Base-by-base conservation (phyloP, 2,329 filamentous ascomycete species). In the Zalaria obscura region DNA sequence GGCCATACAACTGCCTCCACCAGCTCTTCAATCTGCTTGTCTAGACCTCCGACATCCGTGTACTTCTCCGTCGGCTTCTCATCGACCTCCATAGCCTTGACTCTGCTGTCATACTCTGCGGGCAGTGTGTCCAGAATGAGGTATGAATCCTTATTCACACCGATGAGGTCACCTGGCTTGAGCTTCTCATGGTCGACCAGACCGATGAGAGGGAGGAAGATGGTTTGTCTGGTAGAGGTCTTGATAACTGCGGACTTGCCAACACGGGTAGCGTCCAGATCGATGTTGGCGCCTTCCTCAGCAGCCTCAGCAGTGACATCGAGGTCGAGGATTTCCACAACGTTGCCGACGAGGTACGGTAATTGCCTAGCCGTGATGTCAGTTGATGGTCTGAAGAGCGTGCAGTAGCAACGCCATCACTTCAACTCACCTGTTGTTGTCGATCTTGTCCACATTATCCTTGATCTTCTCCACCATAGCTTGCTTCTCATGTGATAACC, bases 41-140 rank as follows among this genome's bases (percentile, higher is more conserved):
- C 88, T 55, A 98, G 65, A 40, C 91, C 91, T 66, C 91, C 91
- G 9, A 98, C 93, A 67, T 98, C 91, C 41, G 81, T 91, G 68
- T 98, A 98, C 67, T 96, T 94, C 66, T 98, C 91, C 33, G 88
- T 96, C 6, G 91, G 93, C 73, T 98, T 98, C 74, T 98, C 93
- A 56, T 98, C 91, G 5, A 98, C 91, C 69, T 98, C 93, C 91
- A 98, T 98, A 31, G 93, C 93, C 71, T 98, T 98, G 51, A 98
- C 91, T 63, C 91, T 79, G 67, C 89, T 96, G 60, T 98, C 91
- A 59, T 98, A 98, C 63, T 98, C 93, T 37, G 91, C 91, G 1
- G 91, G 91, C 50, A 98, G 72, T 25, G 91, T 98, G 60, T 98
- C 93, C 44, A 98, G 75, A 50, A 98, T 85, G 31, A 98, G 78